Conservation (phyloP, 2,329 filamentous ascomycete species). For the Neoscytalidium dimidiatum region DNA sequence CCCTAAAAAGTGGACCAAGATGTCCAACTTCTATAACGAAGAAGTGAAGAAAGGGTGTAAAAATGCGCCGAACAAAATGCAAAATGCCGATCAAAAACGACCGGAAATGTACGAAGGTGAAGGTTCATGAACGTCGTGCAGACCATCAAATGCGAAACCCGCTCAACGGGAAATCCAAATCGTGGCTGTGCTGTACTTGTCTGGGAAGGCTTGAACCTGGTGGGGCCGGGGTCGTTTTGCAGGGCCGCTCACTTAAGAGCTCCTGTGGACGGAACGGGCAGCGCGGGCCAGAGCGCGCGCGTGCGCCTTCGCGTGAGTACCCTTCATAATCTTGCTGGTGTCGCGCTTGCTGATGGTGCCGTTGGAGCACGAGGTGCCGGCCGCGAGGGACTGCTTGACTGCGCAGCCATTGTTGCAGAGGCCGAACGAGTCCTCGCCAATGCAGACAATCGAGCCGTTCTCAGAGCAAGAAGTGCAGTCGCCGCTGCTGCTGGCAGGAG, state of each 20-base stretch:
- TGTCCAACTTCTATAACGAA: background rate
- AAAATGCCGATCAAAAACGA: background rate
- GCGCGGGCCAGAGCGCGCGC: background rate
- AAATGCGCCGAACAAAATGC: background rate
- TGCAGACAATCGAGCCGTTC: constrained; percentile 47
- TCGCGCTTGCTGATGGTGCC: constrained; percentile 32
- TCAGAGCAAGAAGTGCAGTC: constrained; percentile 38
- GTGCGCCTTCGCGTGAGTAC: constrained; percentile 12
- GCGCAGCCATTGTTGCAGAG: constrained; percentile 48
- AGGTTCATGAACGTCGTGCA: constrained; percentile 8
- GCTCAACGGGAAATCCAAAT: background rate
- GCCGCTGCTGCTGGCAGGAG: constrained; percentile 22
- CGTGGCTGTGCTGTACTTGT: constrained; percentile 13
- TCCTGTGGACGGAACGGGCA: background rate
- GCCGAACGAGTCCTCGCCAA: constrained; percentile 44
- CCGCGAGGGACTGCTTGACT: constrained; percentile 41
- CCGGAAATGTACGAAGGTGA: background rate
- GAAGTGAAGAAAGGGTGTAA: background rate
- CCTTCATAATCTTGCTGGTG: background rate
- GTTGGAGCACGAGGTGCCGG: constrained; percentile 44
- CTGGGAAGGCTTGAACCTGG: background rate
- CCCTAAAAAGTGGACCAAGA: background rate
- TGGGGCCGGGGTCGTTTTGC: background rate
- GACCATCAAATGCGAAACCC: background rate
- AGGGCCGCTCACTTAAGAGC: background rate